Evolutionary conservation across 768 basidiomycete genomes (phyloP), one percentile per base, ranked within the genome.

Genomic region (Russula virescens): DNA sequence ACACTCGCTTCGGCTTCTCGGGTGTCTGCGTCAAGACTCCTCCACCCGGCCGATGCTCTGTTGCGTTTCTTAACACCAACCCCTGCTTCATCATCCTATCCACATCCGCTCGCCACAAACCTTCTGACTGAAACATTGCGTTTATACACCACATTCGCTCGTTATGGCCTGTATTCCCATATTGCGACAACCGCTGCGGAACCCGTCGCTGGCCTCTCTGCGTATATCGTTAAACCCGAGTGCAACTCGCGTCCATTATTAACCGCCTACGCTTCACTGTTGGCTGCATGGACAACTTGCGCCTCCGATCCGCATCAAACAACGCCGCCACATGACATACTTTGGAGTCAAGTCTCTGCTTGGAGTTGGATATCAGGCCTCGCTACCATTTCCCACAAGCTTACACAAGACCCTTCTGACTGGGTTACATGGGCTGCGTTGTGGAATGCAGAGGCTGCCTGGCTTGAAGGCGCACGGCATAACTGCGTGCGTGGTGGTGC

Each of bases 281-380:
- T 92, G 2, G 82, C 83, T 62, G 75, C 79, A 0, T 98, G 94
- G 94, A 87, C 79, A 7, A 77, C 82, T 3, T 95, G 91, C 67
- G 92, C 94, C 0, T 81, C 84, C n/a, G 89, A 98, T 69, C 95
- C 96, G 7, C 96, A 98, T 70, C 78, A 80, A 58, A 95, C 93
- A 8, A 88, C 85, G 3, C 93, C 93, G 0, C 79, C 78, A 9
- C 96, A 98, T 73, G 92, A 91, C 57, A 84, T 98, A 53, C 74
- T 89, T 10, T 98, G 96, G 95, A 91, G 87, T 59, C 91, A 94
- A 69, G 77, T 96, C 11, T 74, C 78, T n/a, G 85, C 83, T 3
- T 90, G 88, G 85, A 83, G 79, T 0, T 96, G 93, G 90, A 78
- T 76, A 19, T 77, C 79, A 0, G 84, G 88, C 34, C 68, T 86